Conservation (phyloP, 805 yeast species). For the Nakazawaea ernobii region DNA sequence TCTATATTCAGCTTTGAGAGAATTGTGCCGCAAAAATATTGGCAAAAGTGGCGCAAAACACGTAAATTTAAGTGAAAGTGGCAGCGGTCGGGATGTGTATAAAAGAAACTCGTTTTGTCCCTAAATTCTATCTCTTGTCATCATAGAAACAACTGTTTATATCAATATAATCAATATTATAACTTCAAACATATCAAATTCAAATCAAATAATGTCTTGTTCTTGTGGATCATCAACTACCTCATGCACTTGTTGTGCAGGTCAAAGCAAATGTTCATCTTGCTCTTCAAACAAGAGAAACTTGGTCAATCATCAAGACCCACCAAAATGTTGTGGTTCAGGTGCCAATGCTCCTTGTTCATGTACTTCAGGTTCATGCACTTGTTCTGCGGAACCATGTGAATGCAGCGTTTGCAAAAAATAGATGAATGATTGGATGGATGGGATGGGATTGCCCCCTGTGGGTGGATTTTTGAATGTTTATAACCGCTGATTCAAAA, state of each 20-base stretch:
- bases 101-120: not conserved
- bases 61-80: too few species aligned
- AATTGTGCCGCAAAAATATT: too few species aligned
- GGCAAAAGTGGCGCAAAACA: too few species aligned
- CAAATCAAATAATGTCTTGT: constrained; percentile 2
- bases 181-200: too few species aligned
- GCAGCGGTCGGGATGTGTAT: too few species aligned
- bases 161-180: not conserved
- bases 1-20: too few species aligned
- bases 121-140: not conserved
- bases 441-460: too few species aligned
- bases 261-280: constrained; percentile 4
- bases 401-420: constrained; percentile 3
- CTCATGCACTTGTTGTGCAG: constrained; percentile 6
- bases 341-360: not conserved
- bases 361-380: not conserved
- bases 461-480: not conserved
- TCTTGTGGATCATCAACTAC: constrained; percentile 9
- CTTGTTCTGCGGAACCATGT: not conserved
- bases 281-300: constrained; percentile 5
- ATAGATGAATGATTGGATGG: not conserved
- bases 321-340: constrained; percentile 2
- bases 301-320: constrained; percentile 4
- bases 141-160: not conserved
- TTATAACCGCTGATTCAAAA: not conserved